Percentiles rank a stretch among this genome's conserved stretches.
Conservation (phyloP, 805 yeast species). For the Nakazawaea anatomiae region DNA sequence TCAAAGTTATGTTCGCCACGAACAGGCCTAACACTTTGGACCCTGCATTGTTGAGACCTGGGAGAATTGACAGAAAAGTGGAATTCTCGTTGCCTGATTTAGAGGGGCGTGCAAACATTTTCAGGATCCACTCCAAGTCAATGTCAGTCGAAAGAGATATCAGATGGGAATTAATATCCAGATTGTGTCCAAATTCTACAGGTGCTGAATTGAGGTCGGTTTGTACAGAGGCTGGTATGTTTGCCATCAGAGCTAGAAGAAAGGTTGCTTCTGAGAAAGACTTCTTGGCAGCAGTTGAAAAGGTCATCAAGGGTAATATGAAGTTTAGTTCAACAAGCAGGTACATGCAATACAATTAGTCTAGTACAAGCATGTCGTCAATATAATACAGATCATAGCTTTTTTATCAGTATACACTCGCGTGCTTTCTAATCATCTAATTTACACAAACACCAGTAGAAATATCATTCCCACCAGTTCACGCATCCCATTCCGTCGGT, state of each 20-base stretch:
- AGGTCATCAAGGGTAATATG: constrained; percentile 97
- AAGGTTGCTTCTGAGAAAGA: constrained; percentile 98
- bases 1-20: constrained; percentile 99
- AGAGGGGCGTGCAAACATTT: constrained; percentile 96
- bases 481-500: constrained; percentile 96
- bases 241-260: constrained; percentile 96
- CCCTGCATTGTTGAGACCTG: constrained; percentile 96
- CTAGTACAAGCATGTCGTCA: background rate
- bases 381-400: background rate
- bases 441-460: background rate
- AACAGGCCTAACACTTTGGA: constrained; percentile 97
- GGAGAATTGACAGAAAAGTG: constrained; percentile 97
- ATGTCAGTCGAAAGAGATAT: constrained; percentile 98
- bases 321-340: constrained; percentile 95
- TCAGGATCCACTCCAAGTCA: constrained; percentile 93
- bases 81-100: constrained; percentile 95
- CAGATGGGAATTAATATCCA: constrained; percentile 96
- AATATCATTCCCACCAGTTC: constrained; percentile 84
- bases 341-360: constrained; percentile 94
- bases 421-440: too few species aligned
- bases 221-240: constrained; percentile 99
- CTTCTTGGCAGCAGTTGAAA: constrained; percentile 94
- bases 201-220: constrained; percentile 99
- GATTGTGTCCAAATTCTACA: constrained; percentile 96
- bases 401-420: background rate